Conservation (phyloP, 192 early-diverging fungal species). For the Fimicolochytrium jonesii region DNA sequence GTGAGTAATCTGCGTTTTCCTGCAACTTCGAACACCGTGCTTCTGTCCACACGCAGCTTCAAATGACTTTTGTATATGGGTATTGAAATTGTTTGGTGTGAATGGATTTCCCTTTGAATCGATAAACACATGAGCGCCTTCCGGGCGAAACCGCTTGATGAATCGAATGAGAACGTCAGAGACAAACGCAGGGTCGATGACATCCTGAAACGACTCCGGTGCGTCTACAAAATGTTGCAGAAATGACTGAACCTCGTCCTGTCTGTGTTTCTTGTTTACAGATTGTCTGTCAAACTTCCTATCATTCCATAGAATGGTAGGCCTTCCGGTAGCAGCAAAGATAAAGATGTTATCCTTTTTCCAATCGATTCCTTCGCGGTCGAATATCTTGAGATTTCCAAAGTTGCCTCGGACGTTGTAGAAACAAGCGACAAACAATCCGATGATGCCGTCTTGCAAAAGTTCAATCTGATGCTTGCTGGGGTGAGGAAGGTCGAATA, state of each 20-base stretch:
- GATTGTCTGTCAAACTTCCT: neutral
- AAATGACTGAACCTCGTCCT: neutral
- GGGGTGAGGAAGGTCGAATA: neutral
- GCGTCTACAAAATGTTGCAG: neutral
- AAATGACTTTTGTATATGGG: neutral
- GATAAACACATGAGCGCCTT: neutral
- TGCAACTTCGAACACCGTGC: neutral
- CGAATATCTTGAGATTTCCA: neutral
- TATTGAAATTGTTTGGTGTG: neutral
- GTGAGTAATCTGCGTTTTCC: neutral
- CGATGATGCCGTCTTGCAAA: neutral
- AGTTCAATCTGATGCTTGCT: neutral
- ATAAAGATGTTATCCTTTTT: conserved; percentile 1
- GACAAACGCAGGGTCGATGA: neutral
- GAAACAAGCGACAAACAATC: neutral
- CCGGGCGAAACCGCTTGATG: neutral
- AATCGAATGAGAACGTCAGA: neutral
- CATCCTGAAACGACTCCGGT: neutral
- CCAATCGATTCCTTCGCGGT: neutral
- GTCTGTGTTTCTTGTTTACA: neutral
- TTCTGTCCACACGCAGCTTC: neutral
- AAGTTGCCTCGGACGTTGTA: neutral
- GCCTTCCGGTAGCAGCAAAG: neutral
- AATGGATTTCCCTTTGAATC: neutral
- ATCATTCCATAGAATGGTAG: neutral